phyloP scores from a whole-genome alignment of 1,139 yeast species.

The Nakaseomyces nivariensis region DNA sequence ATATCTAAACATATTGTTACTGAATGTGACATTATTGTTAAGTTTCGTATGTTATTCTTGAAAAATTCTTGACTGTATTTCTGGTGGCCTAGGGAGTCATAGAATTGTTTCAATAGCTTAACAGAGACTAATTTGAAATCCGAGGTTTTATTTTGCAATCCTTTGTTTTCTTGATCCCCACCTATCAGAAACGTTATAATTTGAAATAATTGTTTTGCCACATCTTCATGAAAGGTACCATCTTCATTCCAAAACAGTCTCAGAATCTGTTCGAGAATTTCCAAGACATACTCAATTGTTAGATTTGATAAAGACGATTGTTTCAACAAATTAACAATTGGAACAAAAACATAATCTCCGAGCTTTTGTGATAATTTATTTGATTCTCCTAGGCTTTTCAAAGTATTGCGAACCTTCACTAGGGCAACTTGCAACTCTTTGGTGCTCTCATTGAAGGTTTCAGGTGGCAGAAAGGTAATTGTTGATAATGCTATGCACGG shows the following conservation, averaged over 20 bases:
- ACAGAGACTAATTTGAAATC: constrained; percentile 39
- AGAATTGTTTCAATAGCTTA: constrained; percentile 24
- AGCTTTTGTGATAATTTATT: constrained; percentile 31
- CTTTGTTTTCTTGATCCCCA: constrained; percentile 17
- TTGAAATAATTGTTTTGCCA: constrained; percentile 43
- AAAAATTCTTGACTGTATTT: constrained; percentile 31
- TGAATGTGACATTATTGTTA: constrained; percentile 41
- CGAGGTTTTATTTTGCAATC: constrained; percentile 21
- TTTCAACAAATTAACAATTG: constrained; percentile 44
- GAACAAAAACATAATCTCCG: constrained; percentile 57
- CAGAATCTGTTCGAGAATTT: constrained; percentile 35
- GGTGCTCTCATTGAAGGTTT: constrained; percentile 28
- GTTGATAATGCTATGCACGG: constrained; percentile 37
- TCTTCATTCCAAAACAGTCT: constrained; percentile 38
- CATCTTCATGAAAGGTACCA: constrained; percentile 31
- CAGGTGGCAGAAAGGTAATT: constrained; percentile 34
- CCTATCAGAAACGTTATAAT: constrained; percentile 38
- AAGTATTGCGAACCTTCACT: constrained; percentile 23
- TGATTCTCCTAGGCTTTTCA: constrained; percentile 13
- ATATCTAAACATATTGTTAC: constrained; percentile 38
- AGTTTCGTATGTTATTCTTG: constrained; percentile 17
- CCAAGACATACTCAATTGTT: constrained; percentile 36
- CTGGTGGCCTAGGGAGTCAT: constrained; percentile 13
- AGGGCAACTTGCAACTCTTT: constrained; percentile 28
- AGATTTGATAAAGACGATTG: constrained; percentile 36